Conservation (phyloP, 805 yeast genomes). For the Candida ovalis region DNA sequence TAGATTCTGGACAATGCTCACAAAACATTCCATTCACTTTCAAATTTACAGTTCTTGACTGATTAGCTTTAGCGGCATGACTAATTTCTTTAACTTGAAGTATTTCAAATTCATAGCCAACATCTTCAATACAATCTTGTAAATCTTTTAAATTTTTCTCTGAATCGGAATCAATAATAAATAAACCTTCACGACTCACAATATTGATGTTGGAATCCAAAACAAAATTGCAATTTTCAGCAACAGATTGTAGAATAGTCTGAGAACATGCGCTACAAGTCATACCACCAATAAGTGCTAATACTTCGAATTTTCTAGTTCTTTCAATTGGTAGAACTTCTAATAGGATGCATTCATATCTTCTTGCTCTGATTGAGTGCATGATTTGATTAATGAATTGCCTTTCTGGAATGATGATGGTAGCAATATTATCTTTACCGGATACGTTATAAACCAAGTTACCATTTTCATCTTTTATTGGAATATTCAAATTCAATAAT, state of each 20-base stretch:
- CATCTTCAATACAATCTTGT: constrained; percentile 53
- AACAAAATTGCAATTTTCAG: constrained; percentile 46
- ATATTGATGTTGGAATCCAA: constrained; percentile 50
- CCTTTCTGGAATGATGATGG: constrained; percentile 49
- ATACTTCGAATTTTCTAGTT: constrained; percentile 44
- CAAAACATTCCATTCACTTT: constrained; percentile 66
- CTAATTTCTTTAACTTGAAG: constrained; percentile 41
- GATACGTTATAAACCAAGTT: constrained; percentile 30
- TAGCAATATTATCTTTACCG: constrained; percentile 44
- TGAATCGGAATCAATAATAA: constrained; percentile 46
- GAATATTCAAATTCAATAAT: constrained; percentile 15
- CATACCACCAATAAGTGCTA: constrained; percentile 68
- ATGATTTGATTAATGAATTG: constrained; percentile 47
- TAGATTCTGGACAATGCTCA: constrained; percentile 59
- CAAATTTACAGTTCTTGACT: constrained; percentile 54
- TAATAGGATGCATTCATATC: constrained; percentile 46
- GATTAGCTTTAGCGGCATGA: constrained; percentile 44
- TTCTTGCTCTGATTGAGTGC: constrained; percentile 42
- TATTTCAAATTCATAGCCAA: constrained; percentile 60
- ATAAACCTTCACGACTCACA: constrained; percentile 60
- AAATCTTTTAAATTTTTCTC: constrained; percentile 36
- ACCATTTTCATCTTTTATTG: constrained; percentile 11
- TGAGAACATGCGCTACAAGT: constrained; percentile 68
- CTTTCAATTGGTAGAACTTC: constrained; percentile 59
- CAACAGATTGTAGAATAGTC: constrained; percentile 48